Conservation (phyloP, 2,329 filamentous ascomycete species). For the Tetracladium maxilliforme region DNA sequence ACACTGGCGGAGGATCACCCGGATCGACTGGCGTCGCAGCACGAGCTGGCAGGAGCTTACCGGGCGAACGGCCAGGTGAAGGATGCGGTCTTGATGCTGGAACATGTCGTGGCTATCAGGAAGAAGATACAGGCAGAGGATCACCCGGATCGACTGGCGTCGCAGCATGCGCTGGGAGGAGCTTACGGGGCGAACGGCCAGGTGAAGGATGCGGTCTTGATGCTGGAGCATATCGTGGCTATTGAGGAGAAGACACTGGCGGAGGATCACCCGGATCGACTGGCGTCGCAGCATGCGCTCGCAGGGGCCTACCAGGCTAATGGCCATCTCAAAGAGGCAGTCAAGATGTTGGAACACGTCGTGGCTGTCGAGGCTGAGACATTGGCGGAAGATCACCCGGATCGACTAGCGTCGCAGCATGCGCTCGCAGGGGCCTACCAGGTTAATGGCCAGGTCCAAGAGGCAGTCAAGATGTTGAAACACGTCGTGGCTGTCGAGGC, state of each 20-base stretch:
- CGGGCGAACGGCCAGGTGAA: too few relatives aligned
- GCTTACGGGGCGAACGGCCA: slow-evolving; percentile 8
- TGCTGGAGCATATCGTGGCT: slow-evolving; percentile 10
- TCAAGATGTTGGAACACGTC: slow-evolving; percentile 10
- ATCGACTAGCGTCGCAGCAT: slow-evolving; percentile 8
- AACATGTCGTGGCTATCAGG: too few relatives aligned
- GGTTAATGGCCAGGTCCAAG: slow-evolving; percentile 8
- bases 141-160: slow-evolving; percentile 7
- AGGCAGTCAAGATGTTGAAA: slow-evolving; percentile 10
- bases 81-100: too few relatives aligned
- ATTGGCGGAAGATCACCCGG: slow-evolving; percentile 7
- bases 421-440: slow-evolving; percentile 6
- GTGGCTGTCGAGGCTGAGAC: slow-evolving; percentile 6
- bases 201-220: slow-evolving; percentile 8
- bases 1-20: slow-evolving; percentile 7
- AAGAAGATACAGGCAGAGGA: too few relatives aligned
- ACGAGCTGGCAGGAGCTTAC: too few relatives aligned
- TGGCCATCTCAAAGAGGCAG: slow-evolving; percentile 9
- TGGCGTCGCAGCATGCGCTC: slow-evolving; percentile 8
- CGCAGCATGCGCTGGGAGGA: slow-evolving; percentile 4
- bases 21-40: slow-evolving; percentile 7
- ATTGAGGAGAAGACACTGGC: slow-evolving; percentile 5
- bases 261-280: slow-evolving; percentile 8
- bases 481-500: slow-evolving; percentile 8
- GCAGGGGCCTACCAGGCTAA: slow-evolving; percentile 6